Base-by-base conservation (phyloP, 2,329 filamentous ascomycete species). In the Nannizzia gypsea region DNA sequence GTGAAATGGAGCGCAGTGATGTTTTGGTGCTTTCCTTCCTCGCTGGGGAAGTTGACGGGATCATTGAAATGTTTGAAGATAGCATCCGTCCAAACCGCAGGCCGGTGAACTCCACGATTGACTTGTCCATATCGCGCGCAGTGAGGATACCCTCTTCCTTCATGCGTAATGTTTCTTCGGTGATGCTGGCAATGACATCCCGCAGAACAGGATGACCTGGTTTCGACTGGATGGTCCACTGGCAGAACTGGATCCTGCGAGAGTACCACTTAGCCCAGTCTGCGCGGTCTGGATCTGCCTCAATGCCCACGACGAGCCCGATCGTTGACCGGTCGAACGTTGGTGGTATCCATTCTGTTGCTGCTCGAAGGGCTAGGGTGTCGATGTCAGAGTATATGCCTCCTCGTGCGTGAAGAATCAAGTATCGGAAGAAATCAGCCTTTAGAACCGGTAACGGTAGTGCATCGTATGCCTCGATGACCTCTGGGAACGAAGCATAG, bases 231-330 rank as follows among this genome's bases (percentile, higher is more conserved):
- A 99, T 96, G 1, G 93, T 99, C 93, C 93, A 99, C 73, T 99
- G 93, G 76, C 93, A 99, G 74, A 99, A 97, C 72, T 97, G 93
- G 63, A 99, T 91, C 64, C 92, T 84, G 62, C 93, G 87, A 64
- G 90, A 93, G 78, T 97, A 99, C 93, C 92, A 97, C 1, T 96
- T 79, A 38, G 84, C 81, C 93, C 93, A 99, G 72, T 99, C 93
- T 2, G 83, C 82, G 55, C 93, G 84, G 73, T 97, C 90, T 0
- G 93, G 90, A 70, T 99, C 93, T 3, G 93, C 93, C 77, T 99
- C 93, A 65, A 99, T 96, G 61, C 93, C 93, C 68, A 97, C 81
- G 42, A 99, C 86, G 64, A 99, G 80, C 8, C 93, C 93, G 66
- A 97, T 82, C 1, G 84, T 83, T 63, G 86, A 84, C 64, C 85